These are phyloP conservation scores for Microbotryomycetes sp. DNA, from an alignment of 1,284 basidiomycete genomes.

Conservation along the genomic window DNA sequence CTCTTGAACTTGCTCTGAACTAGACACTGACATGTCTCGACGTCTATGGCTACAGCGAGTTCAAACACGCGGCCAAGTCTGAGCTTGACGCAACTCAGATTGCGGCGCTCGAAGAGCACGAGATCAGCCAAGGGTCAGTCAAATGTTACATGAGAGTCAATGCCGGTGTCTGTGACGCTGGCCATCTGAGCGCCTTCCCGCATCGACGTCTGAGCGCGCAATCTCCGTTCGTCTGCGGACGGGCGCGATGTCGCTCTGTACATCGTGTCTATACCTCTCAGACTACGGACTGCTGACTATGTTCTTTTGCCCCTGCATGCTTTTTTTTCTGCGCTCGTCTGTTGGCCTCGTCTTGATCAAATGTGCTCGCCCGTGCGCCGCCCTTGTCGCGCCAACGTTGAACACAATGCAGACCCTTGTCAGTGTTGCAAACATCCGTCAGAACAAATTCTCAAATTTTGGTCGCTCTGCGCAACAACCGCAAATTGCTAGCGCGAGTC, in stretches of 20 bases:
- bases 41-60: background rate
- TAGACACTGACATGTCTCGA: too few relatives aligned
- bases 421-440: conserved; percentile 96
- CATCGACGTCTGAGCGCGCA: background rate
- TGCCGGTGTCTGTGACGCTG: background rate
- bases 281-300: too few relatives aligned
- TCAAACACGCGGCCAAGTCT: conserved; percentile 54
- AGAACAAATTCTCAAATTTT: conserved; percentile 89
- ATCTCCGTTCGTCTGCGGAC: background rate
- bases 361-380: background rate
- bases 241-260: background rate
- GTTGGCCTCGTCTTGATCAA: background rate
- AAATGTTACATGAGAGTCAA: background rate
- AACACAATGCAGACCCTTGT: conserved; percentile 63
- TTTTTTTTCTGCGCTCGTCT: too few relatives aligned
- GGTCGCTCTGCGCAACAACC: conserved; percentile 96
- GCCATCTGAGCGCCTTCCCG: background rate
- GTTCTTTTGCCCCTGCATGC: too few relatives aligned
- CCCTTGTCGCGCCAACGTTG: too few relatives aligned
- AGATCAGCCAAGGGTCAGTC: conserved; percentile 67
- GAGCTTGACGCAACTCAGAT: conserved; percentile 96
- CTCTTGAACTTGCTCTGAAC: too few relatives aligned
- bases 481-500: conserved; percentile 92
- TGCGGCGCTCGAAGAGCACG: conserved; percentile 89
- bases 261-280: too few relatives aligned